phyloP scores from a whole-genome alignment of 1,284 basidiomycete species.

The Clitocybe nebularis region DNA sequence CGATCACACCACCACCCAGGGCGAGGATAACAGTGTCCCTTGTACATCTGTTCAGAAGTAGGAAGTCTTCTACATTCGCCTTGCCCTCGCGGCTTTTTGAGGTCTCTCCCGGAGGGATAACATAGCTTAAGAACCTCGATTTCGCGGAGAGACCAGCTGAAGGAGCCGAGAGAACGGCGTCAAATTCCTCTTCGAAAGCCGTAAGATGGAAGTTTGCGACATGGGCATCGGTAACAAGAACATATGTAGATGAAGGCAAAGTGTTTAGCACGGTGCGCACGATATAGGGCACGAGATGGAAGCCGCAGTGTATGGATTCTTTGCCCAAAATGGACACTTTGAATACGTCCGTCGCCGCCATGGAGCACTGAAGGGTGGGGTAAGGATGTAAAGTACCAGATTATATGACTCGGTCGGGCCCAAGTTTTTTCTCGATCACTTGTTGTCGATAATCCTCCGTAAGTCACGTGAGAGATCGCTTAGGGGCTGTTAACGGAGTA shows the following conservation, averaged over 20 bases:
- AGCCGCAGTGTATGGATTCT: constrained; percentile 89
- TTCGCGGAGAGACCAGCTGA: constrained; percentile 25
- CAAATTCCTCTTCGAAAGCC: constrained; percentile 67
- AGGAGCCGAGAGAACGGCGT: constrained; percentile 22
- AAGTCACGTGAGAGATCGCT: not conserved
- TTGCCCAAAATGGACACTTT: constrained; percentile 85
- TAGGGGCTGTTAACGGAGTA: not conserved
- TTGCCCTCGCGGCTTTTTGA: constrained; percentile 92
- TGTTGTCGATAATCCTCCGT: not conserved
- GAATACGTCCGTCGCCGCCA: constrained; percentile 39
- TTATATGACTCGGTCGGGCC: not conserved
- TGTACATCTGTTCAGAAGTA: constrained; percentile 86
- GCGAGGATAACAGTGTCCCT: constrained; percentile 93
- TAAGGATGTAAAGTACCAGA: not conserved
- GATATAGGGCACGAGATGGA: constrained; percentile 87
- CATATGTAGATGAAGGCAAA: constrained; percentile 86
- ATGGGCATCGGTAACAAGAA: constrained; percentile 90
- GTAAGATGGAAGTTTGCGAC: constrained; percentile 78
- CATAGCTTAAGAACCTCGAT: constrained; percentile 75
- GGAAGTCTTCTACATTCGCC: constrained; percentile 91
- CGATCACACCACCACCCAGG: constrained; percentile 95
- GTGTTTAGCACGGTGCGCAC: constrained; percentile 72
- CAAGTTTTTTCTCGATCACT: not conserved
- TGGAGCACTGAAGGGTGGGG: constrained; percentile 5
- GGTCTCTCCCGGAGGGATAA: constrained; percentile 88